phyloP scores from a whole-genome alignment of 192 early-diverging fungal genomes.

The Coemansia sp. region DNA sequence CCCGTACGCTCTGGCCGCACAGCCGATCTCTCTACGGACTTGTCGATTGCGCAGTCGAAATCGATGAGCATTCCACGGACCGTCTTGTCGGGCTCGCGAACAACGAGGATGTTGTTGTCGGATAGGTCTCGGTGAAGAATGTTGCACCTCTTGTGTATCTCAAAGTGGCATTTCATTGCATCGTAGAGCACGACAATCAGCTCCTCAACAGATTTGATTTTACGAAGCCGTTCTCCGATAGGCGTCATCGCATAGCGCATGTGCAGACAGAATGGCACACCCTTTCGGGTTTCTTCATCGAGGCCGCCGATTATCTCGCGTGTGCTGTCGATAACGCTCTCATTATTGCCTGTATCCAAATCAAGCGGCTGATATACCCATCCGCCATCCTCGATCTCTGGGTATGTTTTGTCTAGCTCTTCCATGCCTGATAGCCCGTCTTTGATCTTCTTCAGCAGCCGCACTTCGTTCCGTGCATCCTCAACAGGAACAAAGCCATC shows the following conservation, averaged over 20 bases:
- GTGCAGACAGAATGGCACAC: not conserved
- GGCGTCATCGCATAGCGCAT: too few species aligned
- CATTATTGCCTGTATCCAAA: not conserved
- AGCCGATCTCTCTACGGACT: not conserved
- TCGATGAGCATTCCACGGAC: slow-evolving; percentile 25
- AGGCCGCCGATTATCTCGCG: slow-evolving; percentile 8
- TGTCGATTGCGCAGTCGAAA: slow-evolving; percentile 12
- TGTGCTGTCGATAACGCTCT: not conserved
- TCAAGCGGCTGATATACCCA: slow-evolving; percentile 4
- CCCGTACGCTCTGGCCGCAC: too few species aligned
- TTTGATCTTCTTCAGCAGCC: slow-evolving; percentile 6
- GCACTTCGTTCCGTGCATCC: slow-evolving; percentile 1
- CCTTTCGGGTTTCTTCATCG: too few species aligned
- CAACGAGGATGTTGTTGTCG: slow-evolving; percentile 23
- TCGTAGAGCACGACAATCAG: not conserved
- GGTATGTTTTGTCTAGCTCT: not conserved
- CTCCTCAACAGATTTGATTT: too few species aligned
- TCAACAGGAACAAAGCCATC: slow-evolving; percentile 3
- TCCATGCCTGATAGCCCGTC: not conserved
- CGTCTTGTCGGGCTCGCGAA: not conserved
- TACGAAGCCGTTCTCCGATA: too few species aligned
- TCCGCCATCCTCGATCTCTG: slow-evolving; percentile 7
- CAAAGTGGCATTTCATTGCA: not conserved
- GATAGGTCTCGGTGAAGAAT: slow-evolving; percentile 27
- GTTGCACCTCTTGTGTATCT: not conserved